These are phyloP conservation scores for Stipa capillata DNA, from an alignment of 176 grass and related monocot species.

Conservation along the genomic window DNA sequence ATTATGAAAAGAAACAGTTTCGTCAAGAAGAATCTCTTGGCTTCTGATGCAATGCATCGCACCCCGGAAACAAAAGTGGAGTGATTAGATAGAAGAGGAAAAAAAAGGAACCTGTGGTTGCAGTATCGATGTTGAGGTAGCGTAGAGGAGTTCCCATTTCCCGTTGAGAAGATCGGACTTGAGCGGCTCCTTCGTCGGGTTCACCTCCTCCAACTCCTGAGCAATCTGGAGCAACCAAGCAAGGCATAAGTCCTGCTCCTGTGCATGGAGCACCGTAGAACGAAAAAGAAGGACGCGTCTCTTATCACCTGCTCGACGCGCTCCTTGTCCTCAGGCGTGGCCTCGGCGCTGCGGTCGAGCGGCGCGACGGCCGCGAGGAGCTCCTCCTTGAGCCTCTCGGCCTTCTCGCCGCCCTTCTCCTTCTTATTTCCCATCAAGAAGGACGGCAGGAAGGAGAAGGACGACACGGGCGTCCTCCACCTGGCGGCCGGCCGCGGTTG, in stretches of 20 bases:
- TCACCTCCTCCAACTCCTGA: slow-evolving; percentile 54
- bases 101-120: slow-evolving; percentile 46
- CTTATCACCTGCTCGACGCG: slow-evolving; percentile 55
- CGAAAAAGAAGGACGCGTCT: background rate
- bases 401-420: slow-evolving; percentile 41
- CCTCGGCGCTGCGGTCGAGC: slow-evolving; percentile 72
- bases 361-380: slow-evolving; percentile 57
- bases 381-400: slow-evolving; percentile 65
- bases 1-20: too few relatives aligned
- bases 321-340: slow-evolving; percentile 51
- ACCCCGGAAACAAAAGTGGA: background rate
- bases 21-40: too few relatives aligned
- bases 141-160: slow-evolving; percentile 91
- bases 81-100: background rate
- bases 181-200: slow-evolving; percentile 65
- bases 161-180: slow-evolving; percentile 88
- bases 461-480: slow-evolving; percentile 70
- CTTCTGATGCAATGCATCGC: background rate
- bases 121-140: slow-evolving; percentile 76
- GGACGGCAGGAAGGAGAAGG: slow-evolving; percentile 57
- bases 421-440: slow-evolving; percentile 33
- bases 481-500: background rate
- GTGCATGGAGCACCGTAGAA: background rate
- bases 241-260: background rate
- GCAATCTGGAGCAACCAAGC: slow-evolving; percentile 39